Base-by-base conservation (phyloP, 495 filamentous ascomycete species). In the Immersiella caudata region DNA sequence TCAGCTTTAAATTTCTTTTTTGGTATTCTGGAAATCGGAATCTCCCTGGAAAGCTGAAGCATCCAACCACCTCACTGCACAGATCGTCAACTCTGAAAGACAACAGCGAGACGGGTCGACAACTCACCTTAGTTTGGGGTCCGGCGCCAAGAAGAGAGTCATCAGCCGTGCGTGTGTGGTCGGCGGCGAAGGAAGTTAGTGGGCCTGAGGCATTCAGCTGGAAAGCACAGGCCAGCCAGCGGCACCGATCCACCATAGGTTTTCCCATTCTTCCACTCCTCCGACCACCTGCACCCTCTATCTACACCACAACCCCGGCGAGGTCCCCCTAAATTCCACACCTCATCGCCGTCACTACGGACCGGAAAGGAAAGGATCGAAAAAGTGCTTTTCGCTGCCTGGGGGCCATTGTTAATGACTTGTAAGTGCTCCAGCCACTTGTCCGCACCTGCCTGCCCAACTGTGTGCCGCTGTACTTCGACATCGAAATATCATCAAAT, bases 401-500 rank as follows among this genome's bases (percentile, higher is more conserved):
- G 73, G 69, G 62, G 69, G 69, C 50, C 64, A 67, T 72, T 70
- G 67, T 75, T 71, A 60, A 78, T 79, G 74, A 73, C 74, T 75
- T 75, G 78, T 80, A 74, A 80, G 78, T 79, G n/a, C 61, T 61
- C 33, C 69, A 60, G 51, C 64, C 49, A 64, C 62, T 59, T 67
- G 62, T 68, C 68, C 46, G 56, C 55, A 64, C 55, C 66, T 66
- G 58, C 59, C 61, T 64, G 50, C 6, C 35, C 68, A 65, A 70
- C 67, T 59, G 69, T 71, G 56, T 67, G 64, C 70, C 68, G 69
- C 69, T 65, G 71, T 74, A 36, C 71, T 75, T 74, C 73, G 69
- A 75, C 75, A 77, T 78, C 76, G 70, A 78, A 79, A 73, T 75
- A 73, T 75, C 79, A 76, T 73, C 75, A 69, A 77, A 75, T 68